phyloP scores from a whole-genome alignment of 495 filamentous ascomycete genomes.

The Daldinia vernicosa region DNA sequence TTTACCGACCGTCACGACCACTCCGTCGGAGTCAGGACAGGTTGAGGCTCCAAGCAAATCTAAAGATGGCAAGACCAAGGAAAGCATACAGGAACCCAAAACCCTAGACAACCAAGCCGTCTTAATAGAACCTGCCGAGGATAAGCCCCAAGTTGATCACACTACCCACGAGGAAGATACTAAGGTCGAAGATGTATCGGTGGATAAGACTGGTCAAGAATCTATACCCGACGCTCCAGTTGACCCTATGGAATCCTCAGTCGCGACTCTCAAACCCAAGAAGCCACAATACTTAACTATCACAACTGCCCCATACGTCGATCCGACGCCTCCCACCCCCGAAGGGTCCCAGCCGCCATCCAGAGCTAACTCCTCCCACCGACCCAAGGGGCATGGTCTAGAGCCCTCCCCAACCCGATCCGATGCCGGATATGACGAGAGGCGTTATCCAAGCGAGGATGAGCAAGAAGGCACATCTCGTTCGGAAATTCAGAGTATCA shows the following conservation, averaged over 20 bases:
- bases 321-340: constrained; percentile 70
- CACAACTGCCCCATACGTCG: constrained; percentile 63
- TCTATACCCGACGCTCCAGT: constrained; percentile 16
- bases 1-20: constrained; percentile 30
- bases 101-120: constrained; percentile 7
- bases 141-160: constrained; percentile 16
- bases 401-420: constrained; percentile 68
- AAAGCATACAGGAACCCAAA: neutral
- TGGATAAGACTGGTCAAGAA: constrained; percentile 8
- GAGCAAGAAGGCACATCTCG: constrained; percentile 73
- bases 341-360: constrained; percentile 57
- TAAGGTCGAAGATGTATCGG: neutral
- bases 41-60: constrained; percentile 18
- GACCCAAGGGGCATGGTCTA: constrained; percentile 42
- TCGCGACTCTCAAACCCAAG: constrained; percentile 60
- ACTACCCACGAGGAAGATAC: constrained; percentile 8
- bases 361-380: constrained; percentile 57
- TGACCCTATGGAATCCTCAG: constrained; percentile 62
- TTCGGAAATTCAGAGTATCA: constrained; percentile 93
- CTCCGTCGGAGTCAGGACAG: constrained; percentile 15
- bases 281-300: constrained; percentile 55
- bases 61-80: constrained; percentile 20
- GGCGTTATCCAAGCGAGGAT: constrained; percentile 60
- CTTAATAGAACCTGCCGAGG: constrained; percentile 21
- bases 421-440: constrained; percentile 63